Evolutionary conservation across 108 stramenopile species (phyloP).

Genomic region (Cyclotella cryptica): DNA sequence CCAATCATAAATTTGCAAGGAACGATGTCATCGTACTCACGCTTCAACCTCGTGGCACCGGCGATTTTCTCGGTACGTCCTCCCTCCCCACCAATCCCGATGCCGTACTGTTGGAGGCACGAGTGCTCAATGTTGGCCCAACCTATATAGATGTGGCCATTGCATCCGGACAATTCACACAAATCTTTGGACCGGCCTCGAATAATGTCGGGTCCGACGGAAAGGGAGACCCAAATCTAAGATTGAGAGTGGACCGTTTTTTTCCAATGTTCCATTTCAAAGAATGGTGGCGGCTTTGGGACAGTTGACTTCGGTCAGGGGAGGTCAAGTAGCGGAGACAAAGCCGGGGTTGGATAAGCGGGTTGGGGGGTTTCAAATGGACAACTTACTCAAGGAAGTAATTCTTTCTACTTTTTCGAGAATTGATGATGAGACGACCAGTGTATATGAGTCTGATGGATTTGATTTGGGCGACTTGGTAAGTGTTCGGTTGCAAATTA

Average conservation of each 20-base stretch:
- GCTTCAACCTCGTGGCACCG: conserved; percentile 81
- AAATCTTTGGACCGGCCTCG: conserved; percentile 79
- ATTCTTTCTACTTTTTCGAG: conserved; percentile 78
- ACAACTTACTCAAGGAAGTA: conserved; percentile 72
- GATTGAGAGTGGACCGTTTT: conserved; percentile 84
- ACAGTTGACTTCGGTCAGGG: conserved; percentile 66
- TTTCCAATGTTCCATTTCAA: conserved; percentile 84
- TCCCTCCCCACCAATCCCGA: conserved; percentile 64
- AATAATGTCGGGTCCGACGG: conserved; percentile 70
- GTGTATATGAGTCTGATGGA: conserved; percentile 55
- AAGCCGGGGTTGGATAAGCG: conserved; percentile 27
- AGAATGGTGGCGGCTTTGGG: conserved; percentile 85
- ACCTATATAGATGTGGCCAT: conserved; percentile 83
- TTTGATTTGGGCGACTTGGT: conserved; percentile 63
- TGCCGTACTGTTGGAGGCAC: conserved; percentile 70
- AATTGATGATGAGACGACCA: conserved; percentile 51
- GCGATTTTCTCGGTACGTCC: conserved; percentile 71
- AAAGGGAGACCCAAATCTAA: conserved; percentile 61
- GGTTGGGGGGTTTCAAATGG: conserved; percentile 71
- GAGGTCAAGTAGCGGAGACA: conserved; percentile 25
- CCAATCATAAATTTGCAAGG: conserved; percentile 79
- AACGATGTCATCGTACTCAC: conserved; percentile 88
- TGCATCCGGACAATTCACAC: conserved; percentile 69
- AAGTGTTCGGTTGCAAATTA: conserved; percentile 13
- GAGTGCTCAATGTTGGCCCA: conserved; percentile 76